Evolutionary conservation across 208 protist genomes (phyloP).

Genomic region (Leishmania turanica): DNA sequence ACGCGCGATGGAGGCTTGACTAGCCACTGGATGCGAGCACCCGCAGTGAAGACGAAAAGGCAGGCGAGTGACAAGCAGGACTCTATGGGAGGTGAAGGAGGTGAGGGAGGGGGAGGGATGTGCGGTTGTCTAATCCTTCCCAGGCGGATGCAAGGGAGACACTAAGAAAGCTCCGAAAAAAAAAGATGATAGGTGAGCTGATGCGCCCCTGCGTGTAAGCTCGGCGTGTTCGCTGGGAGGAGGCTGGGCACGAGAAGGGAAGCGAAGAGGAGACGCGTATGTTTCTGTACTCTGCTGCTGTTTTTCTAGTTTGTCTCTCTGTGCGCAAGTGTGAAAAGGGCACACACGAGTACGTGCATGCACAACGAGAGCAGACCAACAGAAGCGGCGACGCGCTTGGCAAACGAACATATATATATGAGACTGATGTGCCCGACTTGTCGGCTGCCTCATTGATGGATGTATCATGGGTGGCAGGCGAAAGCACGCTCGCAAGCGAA

Average conservation of each 20-base stretch:
- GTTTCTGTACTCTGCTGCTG: background rate
- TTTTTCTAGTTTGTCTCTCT: background rate
- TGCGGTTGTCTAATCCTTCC: background rate
- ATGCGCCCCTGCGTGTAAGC: background rate
- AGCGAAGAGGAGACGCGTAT: background rate
- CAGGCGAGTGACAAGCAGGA: background rate
- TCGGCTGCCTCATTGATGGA: background rate
- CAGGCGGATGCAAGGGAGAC: conserved; percentile 4
- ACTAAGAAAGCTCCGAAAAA: background rate
- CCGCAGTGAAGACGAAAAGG: background rate
- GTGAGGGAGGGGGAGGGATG: background rate
- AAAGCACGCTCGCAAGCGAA: background rate
- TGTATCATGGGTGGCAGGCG: background rate
- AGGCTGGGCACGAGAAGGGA: background rate
- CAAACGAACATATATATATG: background rate
- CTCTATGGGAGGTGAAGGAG: background rate
- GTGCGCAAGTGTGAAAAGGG: conserved; percentile 15
- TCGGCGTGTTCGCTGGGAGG: background rate
- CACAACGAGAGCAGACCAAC: background rate
- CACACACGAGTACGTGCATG: background rate
- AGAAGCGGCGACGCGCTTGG: background rate
- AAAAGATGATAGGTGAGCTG: background rate
- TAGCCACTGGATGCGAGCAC: background rate
- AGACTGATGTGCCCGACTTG: background rate
- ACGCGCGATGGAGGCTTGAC: background rate